Percentiles rank a stretch among this genome's conserved stretches.
These are phyloP conservation scores for Ceratobasidium papillatum DNA, from an alignment of 1,284 basidiomycete genomes.

Conservation along the genomic window DNA sequence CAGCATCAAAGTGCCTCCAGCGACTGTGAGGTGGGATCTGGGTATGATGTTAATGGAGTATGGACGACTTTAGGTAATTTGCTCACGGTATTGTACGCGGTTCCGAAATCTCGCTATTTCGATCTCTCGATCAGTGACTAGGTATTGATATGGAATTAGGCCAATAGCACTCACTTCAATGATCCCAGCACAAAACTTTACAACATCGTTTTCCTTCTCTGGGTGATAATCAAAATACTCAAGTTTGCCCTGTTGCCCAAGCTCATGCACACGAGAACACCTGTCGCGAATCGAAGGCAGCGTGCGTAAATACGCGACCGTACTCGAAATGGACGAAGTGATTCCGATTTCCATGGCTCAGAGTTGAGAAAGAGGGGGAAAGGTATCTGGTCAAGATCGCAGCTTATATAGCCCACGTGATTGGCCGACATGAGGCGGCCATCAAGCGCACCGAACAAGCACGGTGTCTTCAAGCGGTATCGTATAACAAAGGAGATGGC, in stretches of 20 bases:
- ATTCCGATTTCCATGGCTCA: slow-evolving; percentile 20
- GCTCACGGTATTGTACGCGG: slow-evolving; percentile 67
- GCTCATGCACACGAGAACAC: slow-evolving; percentile 78
- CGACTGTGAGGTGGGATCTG: slow-evolving; percentile 91
- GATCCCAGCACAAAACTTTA: slow-evolving; percentile 83
- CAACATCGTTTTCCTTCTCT: slow-evolving; percentile 73
- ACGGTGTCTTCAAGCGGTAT: slow-evolving; percentile 17
- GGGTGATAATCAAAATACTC: slow-evolving; percentile 89
- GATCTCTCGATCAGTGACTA: background rate
- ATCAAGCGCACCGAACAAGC: background rate
- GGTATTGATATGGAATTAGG: background rate
- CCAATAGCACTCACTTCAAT: slow-evolving; percentile 64
- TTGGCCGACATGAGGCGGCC: background rate
- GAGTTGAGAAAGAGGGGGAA: background rate
- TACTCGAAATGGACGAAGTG: background rate
- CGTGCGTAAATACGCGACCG: slow-evolving; percentile 79
- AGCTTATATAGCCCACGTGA: slow-evolving; percentile 32
- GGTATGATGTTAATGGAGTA: background rate
- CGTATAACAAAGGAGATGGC: slow-evolving; percentile 1
- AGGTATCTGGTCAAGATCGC: background rate
- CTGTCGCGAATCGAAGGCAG: slow-evolving; percentile 88
- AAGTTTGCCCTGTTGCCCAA: slow-evolving; percentile 76
- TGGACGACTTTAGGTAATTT: background rate
- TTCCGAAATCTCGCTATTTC: slow-evolving; percentile 80
- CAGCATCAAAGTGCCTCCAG: slow-evolving; percentile 84